Base-by-base conservation (phyloP, 2,329 filamentous ascomycete species). In the Venturia effusa region DNA sequence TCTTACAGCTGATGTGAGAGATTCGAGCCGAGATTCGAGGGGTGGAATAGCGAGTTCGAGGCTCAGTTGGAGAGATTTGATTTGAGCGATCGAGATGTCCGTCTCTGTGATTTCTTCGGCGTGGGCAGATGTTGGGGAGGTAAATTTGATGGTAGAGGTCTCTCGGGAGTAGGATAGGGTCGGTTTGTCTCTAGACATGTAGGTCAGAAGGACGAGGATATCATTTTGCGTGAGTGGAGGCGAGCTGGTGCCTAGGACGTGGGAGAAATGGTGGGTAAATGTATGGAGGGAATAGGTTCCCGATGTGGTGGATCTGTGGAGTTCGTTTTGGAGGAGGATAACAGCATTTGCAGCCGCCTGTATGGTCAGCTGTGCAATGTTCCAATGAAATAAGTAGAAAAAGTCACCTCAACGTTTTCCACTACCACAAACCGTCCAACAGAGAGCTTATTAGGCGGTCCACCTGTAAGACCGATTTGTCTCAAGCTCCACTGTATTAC, bases 1-100 rank as follows among this genome's bases (percentile, higher is more conserved):
- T 66, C 88, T 87, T 0, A 91, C 92, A 5, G 83, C 77, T 15
- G 69, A 66, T 61, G 81, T 80, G 1, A 83, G 76, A 10, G 76
- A 73, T 0, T 74, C 71, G 61, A 87, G 79, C 61, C 81, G 82
- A 2, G 75, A 70, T 39, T 82, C 80, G 4, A 97, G 80, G 34
- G 83, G 80, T 1, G 87, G 82, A 61, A 94, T 80, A 66, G 91
- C 88, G 11, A 77, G 77, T 61, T 81, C 83, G 45, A 97, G 81
- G 0, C 86, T 80, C 8, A 81, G 75, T 19, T 91, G 87, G 66
- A 96, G 85, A 24, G 86, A 83, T 66, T 88, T 86, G 19, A 99
- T 81, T 61, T 88, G 88, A 1, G 92, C 92, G 67, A 97, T 90
- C 0, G 90, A 88, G 4, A 80, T 79, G 75, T 99, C 94, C 69